phyloP scores from a whole-genome alignment of 2,329 filamentous ascomycete species.

The Paramyrothecium roridum region DNA sequence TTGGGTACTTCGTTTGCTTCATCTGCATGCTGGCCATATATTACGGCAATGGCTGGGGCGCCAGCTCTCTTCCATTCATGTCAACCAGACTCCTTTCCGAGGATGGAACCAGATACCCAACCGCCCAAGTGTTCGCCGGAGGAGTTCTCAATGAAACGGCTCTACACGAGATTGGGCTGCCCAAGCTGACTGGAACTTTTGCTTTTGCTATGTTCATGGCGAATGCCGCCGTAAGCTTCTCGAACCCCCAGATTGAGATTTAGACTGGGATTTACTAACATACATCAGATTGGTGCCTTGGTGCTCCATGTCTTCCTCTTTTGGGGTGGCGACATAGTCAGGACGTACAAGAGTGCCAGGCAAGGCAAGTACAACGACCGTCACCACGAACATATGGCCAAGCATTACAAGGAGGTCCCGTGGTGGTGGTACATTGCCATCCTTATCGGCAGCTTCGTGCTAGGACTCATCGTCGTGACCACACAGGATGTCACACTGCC shows the following conservation, averaged over 20 bases:
- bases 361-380: slow-evolving; percentile 41
- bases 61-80: slow-evolving; percentile 50
- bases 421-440: slow-evolving; percentile 45
- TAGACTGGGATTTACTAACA: too few species aligned
- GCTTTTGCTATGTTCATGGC: slow-evolving; percentile 54
- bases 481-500: slow-evolving; percentile 45
- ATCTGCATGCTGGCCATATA: slow-evolving; percentile 49
- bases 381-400: slow-evolving; percentile 50
- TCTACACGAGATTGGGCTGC: slow-evolving; percentile 40
- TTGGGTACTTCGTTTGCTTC: slow-evolving; percentile 47
- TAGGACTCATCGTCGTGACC: slow-evolving; percentile 41
- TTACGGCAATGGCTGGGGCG: slow-evolving; percentile 45
- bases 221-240: slow-evolving; percentile 46
- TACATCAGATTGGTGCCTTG: slow-evolving; percentile 49
- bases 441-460: slow-evolving; percentile 40
- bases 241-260: accelerated
- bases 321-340: slow-evolving; percentile 50
- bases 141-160: slow-evolving; percentile 38
- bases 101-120: slow-evolving; percentile 38
- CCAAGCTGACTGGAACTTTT: slow-evolving; percentile 45
- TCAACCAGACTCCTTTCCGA: slow-evolving; percentile 41
- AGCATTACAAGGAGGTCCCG: slow-evolving; percentile 48
- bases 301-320: slow-evolving; percentile 50
- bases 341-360: slow-evolving; percentile 43
- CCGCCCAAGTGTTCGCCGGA: slow-evolving; percentile 33